Base-by-base conservation (phyloP, 495 filamentous ascomycete genomes). In the Annulohypoxylon moriforme region DNA sequence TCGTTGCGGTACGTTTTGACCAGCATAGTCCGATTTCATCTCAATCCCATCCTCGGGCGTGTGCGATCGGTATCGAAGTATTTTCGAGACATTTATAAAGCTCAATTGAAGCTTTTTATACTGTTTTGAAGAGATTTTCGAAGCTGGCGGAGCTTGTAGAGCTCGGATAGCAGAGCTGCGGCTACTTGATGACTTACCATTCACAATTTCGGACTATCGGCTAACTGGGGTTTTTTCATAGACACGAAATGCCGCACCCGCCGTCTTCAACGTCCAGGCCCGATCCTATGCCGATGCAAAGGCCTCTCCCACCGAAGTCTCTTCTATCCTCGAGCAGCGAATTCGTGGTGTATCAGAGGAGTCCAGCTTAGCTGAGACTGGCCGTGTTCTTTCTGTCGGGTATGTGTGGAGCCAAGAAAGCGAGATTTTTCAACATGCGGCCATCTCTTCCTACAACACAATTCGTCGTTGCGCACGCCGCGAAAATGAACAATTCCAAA, bases 271-370 rank as follows among this genome's bases (percentile, higher is more conserved):
- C 88, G 86, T 92, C 83, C 92, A 96, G 83, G 84, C 89, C 81
- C 92, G 96, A 83, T 88, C 88, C 82, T 99, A 97, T 86, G 95
- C 95, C 82, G 94, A 97, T 82, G 93, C 93, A 66, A 98, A 98
- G 87, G 94, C 96, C 74, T 84, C 93, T 25, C 96, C 96, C 75
- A 98, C 96, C 74, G 96, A 99, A 87, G 96, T 99, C 73, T 97
- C 96, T 68, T 98, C 96, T 75, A 98, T 99, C 81, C 92, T 99
- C 78, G 96, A 98, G 87, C 94, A 98, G 89, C 88, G 95, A 82
- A 98, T 99, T 79, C 92, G 96, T 81, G 96, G 96, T 88, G 93
- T 97, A 75, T 89, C 94, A 82, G 96, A 98, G 85, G 96, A 99
- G 87, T 89, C 93, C 80, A 89, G 89, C 83, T 90, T 99, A 80